phyloP scores from a whole-genome alignment of 2,329 filamentous ascomycete genomes.

The Tolypocladium ovalisporum region DNA sequence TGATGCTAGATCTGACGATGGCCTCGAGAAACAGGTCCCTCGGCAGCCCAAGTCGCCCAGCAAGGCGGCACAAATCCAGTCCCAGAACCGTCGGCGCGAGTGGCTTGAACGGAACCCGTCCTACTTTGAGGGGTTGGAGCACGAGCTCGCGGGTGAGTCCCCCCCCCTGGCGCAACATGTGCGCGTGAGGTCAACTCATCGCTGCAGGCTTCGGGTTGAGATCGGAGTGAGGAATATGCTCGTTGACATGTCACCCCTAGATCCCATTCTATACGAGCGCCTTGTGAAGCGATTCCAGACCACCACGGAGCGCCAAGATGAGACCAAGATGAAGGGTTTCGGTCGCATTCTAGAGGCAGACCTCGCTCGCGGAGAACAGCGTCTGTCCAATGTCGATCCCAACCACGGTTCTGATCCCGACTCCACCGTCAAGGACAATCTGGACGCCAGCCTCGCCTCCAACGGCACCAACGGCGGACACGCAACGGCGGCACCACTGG shows the following conservation, averaged over 20 bases:
- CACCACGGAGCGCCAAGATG: slow-evolving; percentile 59
- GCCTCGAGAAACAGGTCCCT: slow-evolving; percentile 27
- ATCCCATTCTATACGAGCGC: slow-evolving; percentile 73
- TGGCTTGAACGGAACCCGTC: slow-evolving; percentile 63
- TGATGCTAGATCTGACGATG: not conserved
- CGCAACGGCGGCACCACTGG: not conserved
- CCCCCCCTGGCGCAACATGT: not conserved
- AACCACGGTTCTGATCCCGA: slow-evolving; percentile 12
- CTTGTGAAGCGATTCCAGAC: slow-evolving; percentile 70
- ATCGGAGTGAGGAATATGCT: not conserved
- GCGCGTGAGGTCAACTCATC: no score
- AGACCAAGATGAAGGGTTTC: slow-evolving; percentile 66
- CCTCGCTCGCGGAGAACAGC: slow-evolving; percentile 64
- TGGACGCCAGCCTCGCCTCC: slow-evolving; percentile 38
- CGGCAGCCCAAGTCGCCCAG: slow-evolving; percentile 31
- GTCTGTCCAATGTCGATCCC: slow-evolving; percentile 45
- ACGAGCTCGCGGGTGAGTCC: slow-evolving; percentile 40
- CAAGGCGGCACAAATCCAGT: slow-evolving; percentile 35
- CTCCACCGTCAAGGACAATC: not conserved
- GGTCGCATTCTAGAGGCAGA: slow-evolving; percentile 70
- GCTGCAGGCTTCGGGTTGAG: not conserved
- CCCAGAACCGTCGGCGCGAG: slow-evolving; percentile 67
- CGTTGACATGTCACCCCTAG: slow-evolving; percentile 20
- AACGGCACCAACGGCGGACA: slow-evolving; percentile 31
- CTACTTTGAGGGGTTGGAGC: slow-evolving; percentile 52